Base-by-base conservation (phyloP, 2,329 filamentous ascomycete genomes). In the Ceratocystis smalleyi region DNA sequence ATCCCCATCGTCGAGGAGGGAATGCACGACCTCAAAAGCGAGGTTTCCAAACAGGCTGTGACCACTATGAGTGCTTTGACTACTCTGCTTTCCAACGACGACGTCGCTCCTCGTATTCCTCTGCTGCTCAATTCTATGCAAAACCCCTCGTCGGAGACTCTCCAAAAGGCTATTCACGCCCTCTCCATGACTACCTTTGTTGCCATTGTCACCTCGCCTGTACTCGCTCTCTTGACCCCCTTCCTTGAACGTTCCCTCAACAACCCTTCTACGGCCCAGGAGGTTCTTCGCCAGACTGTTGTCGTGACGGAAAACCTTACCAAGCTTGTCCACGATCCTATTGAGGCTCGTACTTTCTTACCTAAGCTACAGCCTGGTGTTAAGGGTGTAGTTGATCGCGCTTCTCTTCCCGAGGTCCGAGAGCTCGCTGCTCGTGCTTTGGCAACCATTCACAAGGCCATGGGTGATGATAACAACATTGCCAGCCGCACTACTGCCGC, bases 151-250 rank as follows among this genome's bases (percentile, higher is more conserved):
- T 80, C 88, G 15, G 85, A 95, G 74, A 90, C 87, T 32, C 81
- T 95, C 64, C 89, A 96, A 73, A 96, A 96, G 79, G 91, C 94
- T 40, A 97, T 99, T 69, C 94, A 96, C 72, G 94, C 91, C 57
- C 81, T 99, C 57, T 96, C 91, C 3, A 90, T 95, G 77, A 99
- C 94, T 10, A 99, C 94, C n/a, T 99, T 99, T 70, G 94, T 99
- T 63, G 91, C 94, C 64, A 82, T 95, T 68, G 94, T 99, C 70
- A 96, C 91, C 12, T 96, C 92, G 7, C 94, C 94, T 8, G 92
- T 97, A 4, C 83, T 99, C 65, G 94, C 94, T 19, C 84, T 99
- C 64, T 82, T 99, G 64, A 99, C 94, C 1, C 94, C 94, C 57
- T 87, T 97, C 69, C 84, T 99, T 32, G 94, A 97, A 77, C 87